Base-by-base conservation (phyloP, 108 stramenopile genomes). In the Pseudonitzschia multiseries region DNA sequence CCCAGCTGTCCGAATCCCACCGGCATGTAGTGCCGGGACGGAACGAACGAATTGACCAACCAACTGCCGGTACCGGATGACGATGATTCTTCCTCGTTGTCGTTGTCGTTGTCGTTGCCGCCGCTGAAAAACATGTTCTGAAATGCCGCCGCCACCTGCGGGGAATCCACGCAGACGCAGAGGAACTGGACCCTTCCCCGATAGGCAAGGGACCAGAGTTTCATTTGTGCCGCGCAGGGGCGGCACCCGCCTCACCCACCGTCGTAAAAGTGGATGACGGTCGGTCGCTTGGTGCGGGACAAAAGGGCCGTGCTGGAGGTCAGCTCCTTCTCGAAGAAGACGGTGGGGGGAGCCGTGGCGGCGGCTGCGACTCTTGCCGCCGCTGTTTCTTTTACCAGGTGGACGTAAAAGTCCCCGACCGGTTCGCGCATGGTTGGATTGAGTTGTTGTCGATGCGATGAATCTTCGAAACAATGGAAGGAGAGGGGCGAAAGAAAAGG, bases 231-330 rank as follows among this genome's bases (percentile, higher is more conserved):
- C 64, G 84, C 81, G 63, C 84, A 85, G 61, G 84, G 84, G 73
- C 84, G 84, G 81, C 84, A 85, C 59, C 84, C 84, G 43, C 84
- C 84, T 85, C 84, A 85, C 24, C 84, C 84, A 60, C 71, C 70
- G 60, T 67, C 71, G 51, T 78, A 82, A 61, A 82, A 82, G 46
- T 71, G 70, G 41, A 79, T 76, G 70, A 85, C 81, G 20, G 79
- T 74, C 14, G 84, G 84, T 56, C 57, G 70, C n/a, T 33, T 62
- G 69, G 40, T 62, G 22, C 13, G 24, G 24, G 21, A 26, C 54
- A 56, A 24, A 1, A 56, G 21, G 22, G 54, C 54, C 29, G 29
- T 62, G 33, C 33, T 40, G 20, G 61, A 62, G 17, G 32, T 62
- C n/a, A 62, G 61, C 0, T 62, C 36, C 13, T n/a, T 13, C 18